phyloP scores from a whole-genome alignment of 2,329 filamentous ascomycete genomes.

The Falciphora oryzae region DNA sequence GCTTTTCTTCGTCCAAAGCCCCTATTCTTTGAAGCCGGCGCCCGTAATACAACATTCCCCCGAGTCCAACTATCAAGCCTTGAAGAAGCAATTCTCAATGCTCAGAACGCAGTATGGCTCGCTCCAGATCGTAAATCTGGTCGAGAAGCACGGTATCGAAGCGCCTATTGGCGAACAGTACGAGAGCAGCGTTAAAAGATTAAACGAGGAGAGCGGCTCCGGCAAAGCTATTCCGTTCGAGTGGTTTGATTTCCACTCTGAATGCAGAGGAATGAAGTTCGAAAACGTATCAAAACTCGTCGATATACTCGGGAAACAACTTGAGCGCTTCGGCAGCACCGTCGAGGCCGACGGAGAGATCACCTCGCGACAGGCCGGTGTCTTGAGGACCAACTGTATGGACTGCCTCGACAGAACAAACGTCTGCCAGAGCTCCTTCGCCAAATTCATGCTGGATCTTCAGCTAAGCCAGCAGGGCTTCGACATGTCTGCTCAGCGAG shows the following conservation, averaged over 20 bases:
- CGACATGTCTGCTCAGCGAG: slow-evolving; percentile 65
- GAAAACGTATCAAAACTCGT: slow-evolving; percentile 85
- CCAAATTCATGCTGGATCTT: slow-evolving; percentile 70
- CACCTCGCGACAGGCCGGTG: slow-evolving; percentile 56
- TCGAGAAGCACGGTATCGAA: slow-evolving; percentile 85
- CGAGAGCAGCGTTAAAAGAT: slow-evolving; percentile 56
- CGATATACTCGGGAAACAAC: slow-evolving; percentile 58
- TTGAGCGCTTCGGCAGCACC: slow-evolving; percentile 69
- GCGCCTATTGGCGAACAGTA: slow-evolving; percentile 73
- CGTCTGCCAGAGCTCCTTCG: slow-evolving; percentile 89
- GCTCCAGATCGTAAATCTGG: slow-evolving; percentile 74
- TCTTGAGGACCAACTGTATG: slow-evolving; percentile 97
- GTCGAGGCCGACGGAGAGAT: slow-evolving; percentile 39
- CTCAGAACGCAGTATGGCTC: slow-evolving; percentile 65
- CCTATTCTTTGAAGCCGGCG: slow-evolving; percentile 85
- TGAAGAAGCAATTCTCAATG: slow-evolving; percentile 71
- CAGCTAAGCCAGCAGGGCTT: slow-evolving; percentile 74
- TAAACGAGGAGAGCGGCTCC: slow-evolving; percentile 55
- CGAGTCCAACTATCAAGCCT: slow-evolving; percentile 71
- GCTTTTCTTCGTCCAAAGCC: slow-evolving; percentile 89
- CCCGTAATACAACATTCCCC: slow-evolving; percentile 76
- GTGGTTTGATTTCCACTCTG: slow-evolving; percentile 96
- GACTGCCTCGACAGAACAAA: slow-evolving; percentile 96
- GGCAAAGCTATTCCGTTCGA: slow-evolving; percentile 60
- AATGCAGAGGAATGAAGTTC: slow-evolving; percentile 94